These are phyloP conservation scores for Monosporascus sp. DNA, from an alignment of 2,329 filamentous ascomycete genomes.

Conservation along the genomic window DNA sequence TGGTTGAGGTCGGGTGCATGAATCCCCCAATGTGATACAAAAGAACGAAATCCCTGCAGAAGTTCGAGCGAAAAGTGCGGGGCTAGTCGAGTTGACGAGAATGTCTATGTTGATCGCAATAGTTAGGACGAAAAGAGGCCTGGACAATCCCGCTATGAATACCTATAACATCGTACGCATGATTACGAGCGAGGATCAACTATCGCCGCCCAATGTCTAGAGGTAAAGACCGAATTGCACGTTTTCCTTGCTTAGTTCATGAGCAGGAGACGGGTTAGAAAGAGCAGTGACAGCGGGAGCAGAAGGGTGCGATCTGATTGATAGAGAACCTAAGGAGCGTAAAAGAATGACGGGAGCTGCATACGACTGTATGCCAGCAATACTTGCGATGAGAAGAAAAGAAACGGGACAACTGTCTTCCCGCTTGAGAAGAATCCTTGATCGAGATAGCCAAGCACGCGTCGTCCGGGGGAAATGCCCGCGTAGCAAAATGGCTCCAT, in stretches of 20 bases:
- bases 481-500: neutral
- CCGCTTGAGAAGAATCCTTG: neutral
- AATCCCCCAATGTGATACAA: neutral
- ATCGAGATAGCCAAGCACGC: neutral
- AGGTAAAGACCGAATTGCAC: neutral
- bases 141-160: neutral
- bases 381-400: neutral
- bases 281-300: neutral
- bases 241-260: neutral
- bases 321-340: neutral
- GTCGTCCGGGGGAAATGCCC: neutral
- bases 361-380: neutral
- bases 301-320: neutral
- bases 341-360: neutral
- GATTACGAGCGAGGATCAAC: neutral
- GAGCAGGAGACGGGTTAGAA: neutral
- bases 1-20: neutral
- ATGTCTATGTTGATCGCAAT: constrained; percentile 20
- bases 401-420: neutral
- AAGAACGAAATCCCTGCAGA: constrained; percentile 8
- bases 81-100: constrained; percentile 15
- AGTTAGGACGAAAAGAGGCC: constrained; percentile 7
- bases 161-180: constrained; percentile 5
- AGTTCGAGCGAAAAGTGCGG: constrained; percentile 13
- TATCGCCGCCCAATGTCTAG: no score